Conservation (phyloP, 2,329 filamentous ascomycete genomes). For the Cucurbitaria berberidis region DNA sequence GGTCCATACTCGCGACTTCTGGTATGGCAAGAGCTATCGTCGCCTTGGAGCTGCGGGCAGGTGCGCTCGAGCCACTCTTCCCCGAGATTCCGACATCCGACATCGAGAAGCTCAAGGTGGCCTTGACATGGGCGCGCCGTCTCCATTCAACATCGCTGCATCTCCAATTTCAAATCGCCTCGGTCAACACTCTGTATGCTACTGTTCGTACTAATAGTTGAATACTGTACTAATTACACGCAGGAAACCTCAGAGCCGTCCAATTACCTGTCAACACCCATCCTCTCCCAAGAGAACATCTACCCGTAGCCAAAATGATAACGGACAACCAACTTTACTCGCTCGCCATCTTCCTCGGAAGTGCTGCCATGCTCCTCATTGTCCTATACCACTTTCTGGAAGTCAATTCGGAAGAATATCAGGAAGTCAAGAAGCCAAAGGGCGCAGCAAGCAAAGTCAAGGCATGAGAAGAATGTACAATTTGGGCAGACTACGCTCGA, state of each 20-base stretch:
- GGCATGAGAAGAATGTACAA: slow-evolving; percentile 21
- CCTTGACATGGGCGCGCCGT: slow-evolving; percentile 21
- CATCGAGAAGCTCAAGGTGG: slow-evolving; percentile 35
- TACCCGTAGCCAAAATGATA: slow-evolving; percentile 74
- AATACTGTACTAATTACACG: slow-evolving; percentile 19
- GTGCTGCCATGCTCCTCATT: slow-evolving; percentile 87
- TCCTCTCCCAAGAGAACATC: slow-evolving; percentile 14
- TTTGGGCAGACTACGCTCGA: background rate
- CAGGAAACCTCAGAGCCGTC: slow-evolving; percentile 17
- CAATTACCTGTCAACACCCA: slow-evolving; percentile 3
- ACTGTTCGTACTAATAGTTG: background rate
- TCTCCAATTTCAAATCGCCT: background rate
- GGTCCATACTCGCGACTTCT: slow-evolving; percentile 29
- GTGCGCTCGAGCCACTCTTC: slow-evolving; percentile 22
- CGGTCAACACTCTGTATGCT: slow-evolving; percentile 2
- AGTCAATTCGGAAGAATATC: slow-evolving; percentile 75
- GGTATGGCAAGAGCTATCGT: slow-evolving; percentile 30
- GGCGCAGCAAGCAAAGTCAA: slow-evolving; percentile 37
- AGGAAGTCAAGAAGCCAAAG: slow-evolving; percentile 36
- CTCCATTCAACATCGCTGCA: background rate
- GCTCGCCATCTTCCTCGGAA: slow-evolving; percentile 91
- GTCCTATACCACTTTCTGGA: slow-evolving; percentile 96
- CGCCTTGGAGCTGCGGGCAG: slow-evolving; percentile 26
- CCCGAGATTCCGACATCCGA: slow-evolving; percentile 10
- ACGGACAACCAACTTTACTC: slow-evolving; percentile 90